phyloP scores from a whole-genome alignment of 768 basidiomycete species.

The Boletus edulis region DNA sequence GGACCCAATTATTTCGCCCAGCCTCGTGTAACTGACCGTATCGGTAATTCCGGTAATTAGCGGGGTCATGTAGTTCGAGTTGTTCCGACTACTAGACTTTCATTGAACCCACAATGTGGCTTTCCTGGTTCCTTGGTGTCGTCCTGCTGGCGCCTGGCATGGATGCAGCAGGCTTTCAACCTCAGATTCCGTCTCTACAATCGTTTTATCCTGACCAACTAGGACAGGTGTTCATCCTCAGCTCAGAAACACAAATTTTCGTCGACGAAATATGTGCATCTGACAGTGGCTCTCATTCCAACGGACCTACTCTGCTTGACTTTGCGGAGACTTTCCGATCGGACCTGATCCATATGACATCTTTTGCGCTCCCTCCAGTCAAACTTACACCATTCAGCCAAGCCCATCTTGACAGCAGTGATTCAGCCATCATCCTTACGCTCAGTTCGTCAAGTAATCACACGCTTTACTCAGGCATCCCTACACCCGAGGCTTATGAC shows the following conservation, averaged over 20 bases:
- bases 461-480: conserved; percentile 35
- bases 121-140: neutral
- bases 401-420: neutral
- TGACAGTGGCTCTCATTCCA: neutral
- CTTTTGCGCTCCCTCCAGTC: conserved; percentile 25
- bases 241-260: conserved; percentile 31
- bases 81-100: neutral
- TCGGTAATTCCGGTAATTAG: too few relatives aligned
- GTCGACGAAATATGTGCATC: conserved; percentile 33
- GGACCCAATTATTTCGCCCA: too few relatives aligned
- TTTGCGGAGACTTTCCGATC: conserved; percentile 38
- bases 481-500: conserved; percentile 40
- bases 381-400: conserved; percentile 15
- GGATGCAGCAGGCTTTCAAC: conserved; percentile 8
- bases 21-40: too few relatives aligned
- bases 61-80: too few relatives aligned
- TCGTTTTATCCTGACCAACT: conserved; percentile 26
- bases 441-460: conserved; percentile 26
- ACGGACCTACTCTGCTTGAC: conserved; percentile 32
- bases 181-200: conserved; percentile 40
- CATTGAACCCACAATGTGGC: neutral
- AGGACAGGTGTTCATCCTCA: conserved; percentile 29
- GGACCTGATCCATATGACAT: conserved; percentile 33
- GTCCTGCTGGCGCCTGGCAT: neutral
- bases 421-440: conserved; percentile 32